A percentile compares a stretch with the other conserved stretches of the same genome.
Evolutionary conservation across 306 rosid genomes (phyloP).

Genomic region (Glycyrrhiza uralensis): DNA sequence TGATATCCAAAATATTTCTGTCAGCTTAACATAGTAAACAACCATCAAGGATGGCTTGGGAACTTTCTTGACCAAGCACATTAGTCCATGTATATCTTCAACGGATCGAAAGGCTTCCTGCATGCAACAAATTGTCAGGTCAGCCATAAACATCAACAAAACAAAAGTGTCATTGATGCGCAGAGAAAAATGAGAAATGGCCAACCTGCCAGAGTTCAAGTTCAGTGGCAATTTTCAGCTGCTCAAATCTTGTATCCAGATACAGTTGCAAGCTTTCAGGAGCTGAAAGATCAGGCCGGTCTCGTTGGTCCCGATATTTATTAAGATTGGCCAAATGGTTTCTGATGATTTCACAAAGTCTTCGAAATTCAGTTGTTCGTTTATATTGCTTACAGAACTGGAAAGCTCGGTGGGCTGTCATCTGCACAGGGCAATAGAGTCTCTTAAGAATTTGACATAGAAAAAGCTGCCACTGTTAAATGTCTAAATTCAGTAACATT

Average conservation of each 20-base stretch:
- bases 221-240: constrained; percentile 92
- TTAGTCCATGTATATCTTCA: constrained; percentile 93
- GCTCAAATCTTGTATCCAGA: constrained; percentile 95
- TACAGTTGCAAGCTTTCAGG: constrained; percentile 94
- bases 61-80: constrained; percentile 96
- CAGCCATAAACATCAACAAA: background rate
- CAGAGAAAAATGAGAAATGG: background rate
- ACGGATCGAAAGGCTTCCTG: constrained; percentile 98
- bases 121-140: constrained; percentile 7
- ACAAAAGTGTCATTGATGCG: background rate
- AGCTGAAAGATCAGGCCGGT: constrained; percentile 81
- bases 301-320: constrained; percentile 93
- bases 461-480: background rate
- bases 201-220: constrained; percentile 98
- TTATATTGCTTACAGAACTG: constrained; percentile 98
- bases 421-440: constrained; percentile 43
- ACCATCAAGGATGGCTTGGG: constrained; percentile 97
- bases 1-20: constrained; percentile 89
- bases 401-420: constrained; percentile 99
- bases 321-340: constrained; percentile 86
- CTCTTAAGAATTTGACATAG: background rate
- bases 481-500: background rate
- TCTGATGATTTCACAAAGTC: constrained; percentile 90
- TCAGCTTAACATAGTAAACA: constrained; percentile 86
- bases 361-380: constrained; percentile 89